Evolutionary conservation across 306 rosid genomes (phyloP).

Genomic region (Lathyrus sativus): DNA sequence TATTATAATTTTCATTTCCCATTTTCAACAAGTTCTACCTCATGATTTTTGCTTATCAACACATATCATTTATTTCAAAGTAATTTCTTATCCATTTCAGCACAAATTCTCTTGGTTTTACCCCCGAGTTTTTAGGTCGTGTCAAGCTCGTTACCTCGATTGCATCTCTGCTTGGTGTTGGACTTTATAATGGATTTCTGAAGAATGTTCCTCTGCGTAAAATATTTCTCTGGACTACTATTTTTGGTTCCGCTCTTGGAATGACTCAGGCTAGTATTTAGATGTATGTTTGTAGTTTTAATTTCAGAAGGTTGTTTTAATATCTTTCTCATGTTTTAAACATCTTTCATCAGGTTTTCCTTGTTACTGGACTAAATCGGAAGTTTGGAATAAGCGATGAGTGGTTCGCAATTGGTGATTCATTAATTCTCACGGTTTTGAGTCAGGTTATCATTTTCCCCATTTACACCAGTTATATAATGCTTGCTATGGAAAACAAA

Average conservation of each 20-base stretch:
- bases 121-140: constrained; percentile 89
- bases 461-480: constrained; percentile 28
- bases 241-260: constrained; percentile 83
- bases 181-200: constrained; percentile 87
- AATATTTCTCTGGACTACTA: constrained; percentile 70
- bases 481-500: constrained; percentile 26
- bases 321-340: constrained; percentile 9
- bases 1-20: constrained; percentile 23
- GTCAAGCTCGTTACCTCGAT: constrained; percentile 94
- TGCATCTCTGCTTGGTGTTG: constrained; percentile 93
- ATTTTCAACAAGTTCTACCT: constrained; percentile 28
- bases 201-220: constrained; percentile 79
- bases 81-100: constrained; percentile 53
- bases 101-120: constrained; percentile 90
- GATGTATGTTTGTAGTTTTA: constrained; percentile 26
- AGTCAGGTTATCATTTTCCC: constrained; percentile 64
- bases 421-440: constrained; percentile 89
- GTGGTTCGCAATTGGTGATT: constrained; percentile 99
- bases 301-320: constrained; percentile 21
- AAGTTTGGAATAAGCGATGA: constrained; percentile 82
- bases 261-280: constrained; percentile 78
- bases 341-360: constrained; percentile 60
- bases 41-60: constrained; percentile 20
- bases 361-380: constrained; percentile 86
- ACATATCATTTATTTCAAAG: constrained; percentile 25